phyloP scores from a whole-genome alignment of 148 eudicot genomes.

The Cornus suecica region DNA sequence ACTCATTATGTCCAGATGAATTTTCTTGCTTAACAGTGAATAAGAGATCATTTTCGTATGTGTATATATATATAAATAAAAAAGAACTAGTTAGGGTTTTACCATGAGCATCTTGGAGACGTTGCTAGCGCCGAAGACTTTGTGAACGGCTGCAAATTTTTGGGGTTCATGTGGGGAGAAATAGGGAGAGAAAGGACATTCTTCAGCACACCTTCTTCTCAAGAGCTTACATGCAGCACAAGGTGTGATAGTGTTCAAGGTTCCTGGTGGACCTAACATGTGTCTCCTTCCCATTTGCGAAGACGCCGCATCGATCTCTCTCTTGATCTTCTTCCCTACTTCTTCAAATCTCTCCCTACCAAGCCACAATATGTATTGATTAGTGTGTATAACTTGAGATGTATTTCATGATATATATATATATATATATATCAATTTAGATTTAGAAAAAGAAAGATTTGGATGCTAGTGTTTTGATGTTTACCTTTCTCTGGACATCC shows the following conservation, averaged over 20 bases:
- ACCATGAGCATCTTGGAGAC: conserved; percentile 91
- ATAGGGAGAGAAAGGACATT: conserved; percentile 84
- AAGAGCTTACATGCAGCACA: conserved; percentile 94
- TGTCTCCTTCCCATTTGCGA: conserved; percentile 56
- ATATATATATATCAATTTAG: too few relatives aligned
- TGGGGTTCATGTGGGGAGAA: conserved; percentile 91
- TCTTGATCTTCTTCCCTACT: conserved; percentile 67
- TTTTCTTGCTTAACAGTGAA: too few relatives aligned
- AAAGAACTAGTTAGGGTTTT: background rate
- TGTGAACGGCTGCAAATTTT: conserved; percentile 86
- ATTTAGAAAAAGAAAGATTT: background rate
- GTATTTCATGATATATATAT: background rate
- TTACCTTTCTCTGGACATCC: conserved; percentile 77
- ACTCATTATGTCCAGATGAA: too few relatives aligned
- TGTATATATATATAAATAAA: background rate
- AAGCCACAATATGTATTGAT: background rate
- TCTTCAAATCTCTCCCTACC: conserved; percentile 56
- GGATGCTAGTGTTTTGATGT: background rate
- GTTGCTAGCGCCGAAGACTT: conserved; percentile 90
- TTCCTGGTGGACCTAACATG: conserved; percentile 44
- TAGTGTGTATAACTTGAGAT: background rate
- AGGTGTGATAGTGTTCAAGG: conserved; percentile 66
- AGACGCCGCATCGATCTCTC: conserved; percentile 56
- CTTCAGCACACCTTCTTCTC: conserved; percentile 81
- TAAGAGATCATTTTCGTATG: too few relatives aligned